phyloP scores from a whole-genome alignment of 2,329 filamentous ascomycete species.

The Aspergillus sp. region DNA sequence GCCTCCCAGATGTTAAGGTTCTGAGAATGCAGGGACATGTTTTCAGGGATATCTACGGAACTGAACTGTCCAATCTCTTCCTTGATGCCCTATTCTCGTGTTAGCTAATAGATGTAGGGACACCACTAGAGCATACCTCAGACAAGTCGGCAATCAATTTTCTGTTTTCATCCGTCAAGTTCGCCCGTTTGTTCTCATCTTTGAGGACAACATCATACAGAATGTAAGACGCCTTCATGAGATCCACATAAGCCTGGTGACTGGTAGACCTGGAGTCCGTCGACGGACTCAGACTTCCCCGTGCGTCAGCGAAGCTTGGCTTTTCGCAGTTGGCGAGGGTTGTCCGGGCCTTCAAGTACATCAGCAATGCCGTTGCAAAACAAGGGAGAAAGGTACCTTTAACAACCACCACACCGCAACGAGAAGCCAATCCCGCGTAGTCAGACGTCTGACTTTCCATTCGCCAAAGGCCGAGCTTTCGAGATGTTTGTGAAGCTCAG shows the following conservation, averaged over 20 bases:
- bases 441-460: constrained; percentile 14
- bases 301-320: constrained; percentile 9
- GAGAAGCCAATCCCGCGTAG: constrained; percentile 20
- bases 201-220: constrained; percentile 22
- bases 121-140: constrained; percentile 17
- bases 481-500: constrained; percentile 12
- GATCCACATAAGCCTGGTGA: constrained; percentile 23
- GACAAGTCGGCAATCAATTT: constrained; percentile 23
- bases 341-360: constrained; percentile 10
- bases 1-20: constrained; percentile 21
- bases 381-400: constrained; percentile 11
- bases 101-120: too few species aligned
- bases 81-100: constrained; percentile 20
- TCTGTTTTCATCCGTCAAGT: constrained; percentile 20
- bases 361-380: constrained; percentile 1
- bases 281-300: constrained; percentile 17
- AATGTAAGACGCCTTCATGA: constrained; percentile 24
- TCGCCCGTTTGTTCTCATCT: constrained; percentile 11
- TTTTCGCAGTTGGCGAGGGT: constrained; percentile 15
- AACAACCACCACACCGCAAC: constrained; percentile 26
- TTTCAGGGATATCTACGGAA: constrained; percentile 17
- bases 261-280: constrained; percentile 11
- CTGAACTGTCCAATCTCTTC: constrained; percentile 19
- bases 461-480: constrained; percentile 12
- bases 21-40: constrained; percentile 12